Base-by-base conservation (phyloP, 2,329 filamentous ascomycete genomes). In the Graphium sp. region DNA sequence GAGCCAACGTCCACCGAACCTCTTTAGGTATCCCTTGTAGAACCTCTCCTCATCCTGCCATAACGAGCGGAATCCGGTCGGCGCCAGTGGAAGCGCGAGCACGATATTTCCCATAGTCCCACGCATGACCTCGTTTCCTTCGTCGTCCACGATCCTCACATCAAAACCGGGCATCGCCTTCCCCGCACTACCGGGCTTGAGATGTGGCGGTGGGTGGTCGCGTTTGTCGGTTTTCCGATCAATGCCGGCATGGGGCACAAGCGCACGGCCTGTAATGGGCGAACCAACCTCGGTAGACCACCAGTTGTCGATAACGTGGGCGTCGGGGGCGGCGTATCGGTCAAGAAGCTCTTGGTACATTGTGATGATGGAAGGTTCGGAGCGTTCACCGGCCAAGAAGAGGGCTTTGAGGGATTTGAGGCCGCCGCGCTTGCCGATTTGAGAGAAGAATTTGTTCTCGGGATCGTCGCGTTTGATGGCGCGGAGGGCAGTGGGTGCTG, bases 91-190 rank as follows among this genome's bases (percentile, higher is more conserved):
- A 31, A 82, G 65, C 0, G 61, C 77, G 29, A 95, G 60, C 7
- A 94, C 84, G 35, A 94, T 89, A 46, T 94, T 94, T 0, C 85
- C 87, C 80, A 91, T 92, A 14, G 56, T 70, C 2, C 79, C 80
- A 18, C 52, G 58, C n/a, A 64, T 49, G 0, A 91, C 59, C 45
- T 84, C 76, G 2, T 64, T 60, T 5, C 85, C 85, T 1, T 70
- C 56, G 41, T 94, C 84, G 45, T 92, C 73, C 3, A 94, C 83
- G 10, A 87, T 63, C 11, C 76, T 66, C 4, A 94, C 77, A 41
- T 93, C 81, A 41, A 92, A 94, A 0, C 85, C 87, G 0, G 84
- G 85, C 74, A 91, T 83, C 0, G 84, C 68, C 46, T 92, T 89
- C 1, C 85, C 85, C 5, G 85, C 87, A 34, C 80, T 87, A 1